Conservation (phyloP, 768 basidiomycete genomes). For the Cystofilobasidium macerans region DNA sequence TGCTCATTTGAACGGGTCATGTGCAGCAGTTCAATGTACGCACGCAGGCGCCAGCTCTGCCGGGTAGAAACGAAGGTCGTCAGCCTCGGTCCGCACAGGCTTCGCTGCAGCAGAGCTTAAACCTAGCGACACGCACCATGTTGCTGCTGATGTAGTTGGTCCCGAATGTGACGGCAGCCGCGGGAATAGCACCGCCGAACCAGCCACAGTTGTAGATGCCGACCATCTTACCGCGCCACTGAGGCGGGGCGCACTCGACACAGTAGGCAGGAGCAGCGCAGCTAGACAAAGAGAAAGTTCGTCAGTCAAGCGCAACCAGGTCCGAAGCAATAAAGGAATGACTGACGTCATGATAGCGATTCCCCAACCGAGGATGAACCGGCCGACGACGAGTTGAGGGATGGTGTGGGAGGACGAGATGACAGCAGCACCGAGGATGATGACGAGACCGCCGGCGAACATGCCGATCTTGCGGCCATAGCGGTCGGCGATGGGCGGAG, state of each 20-base stretch:
- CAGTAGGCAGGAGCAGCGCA: constrained; percentile 42
- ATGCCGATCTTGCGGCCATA: constrained; percentile 8
- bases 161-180: constrained; percentile 11
- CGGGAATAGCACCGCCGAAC: constrained; percentile 14
- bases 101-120: too few relatives aligned
- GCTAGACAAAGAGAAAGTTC: constrained; percentile 43
- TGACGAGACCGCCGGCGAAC: constrained; percentile 8
- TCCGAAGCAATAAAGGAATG: too few relatives aligned
- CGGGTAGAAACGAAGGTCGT: too few relatives aligned
- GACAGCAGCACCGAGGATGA: constrained; percentile 42
- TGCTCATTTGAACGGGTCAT: too few relatives aligned
- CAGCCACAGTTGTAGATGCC: constrained; percentile 42
- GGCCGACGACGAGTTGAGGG: constrained; percentile 46
- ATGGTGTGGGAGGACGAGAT: constrained; percentile 44
- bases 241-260: constrained; percentile 52
- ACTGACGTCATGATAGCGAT: too few relatives aligned
- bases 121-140: too few relatives aligned
- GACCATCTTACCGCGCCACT: constrained; percentile 30
- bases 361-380: constrained; percentile 36
- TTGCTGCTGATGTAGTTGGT: constrained; percentile 12
- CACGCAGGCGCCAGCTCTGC: constrained; percentile 51
- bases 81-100: too few relatives aligned
- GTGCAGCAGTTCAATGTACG: too few relatives aligned
- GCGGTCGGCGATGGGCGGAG: background rate
- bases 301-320: too few relatives aligned